Evolutionary conservation across 495 filamentous ascomycete species (phyloP).

Genomic region (Pyrenula aspistea): DNA sequence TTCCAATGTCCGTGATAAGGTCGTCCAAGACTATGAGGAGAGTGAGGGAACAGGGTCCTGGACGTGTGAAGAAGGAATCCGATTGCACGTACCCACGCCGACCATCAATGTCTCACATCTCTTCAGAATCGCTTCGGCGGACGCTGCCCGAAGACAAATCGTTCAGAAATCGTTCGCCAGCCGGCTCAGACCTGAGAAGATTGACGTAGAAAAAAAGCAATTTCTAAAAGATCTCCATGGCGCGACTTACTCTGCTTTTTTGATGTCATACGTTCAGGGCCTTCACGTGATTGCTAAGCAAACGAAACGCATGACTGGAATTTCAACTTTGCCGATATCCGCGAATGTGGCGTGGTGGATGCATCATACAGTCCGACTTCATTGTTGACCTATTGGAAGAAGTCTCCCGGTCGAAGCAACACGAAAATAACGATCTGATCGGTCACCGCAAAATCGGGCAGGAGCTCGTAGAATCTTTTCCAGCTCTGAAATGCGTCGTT

Average conservation of each 20-base stretch:
- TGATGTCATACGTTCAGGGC: constrained; percentile 54
- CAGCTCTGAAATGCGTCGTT: constrained; percentile 44
- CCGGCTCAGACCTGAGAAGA: constrained; percentile 23
- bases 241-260: constrained; percentile 51
- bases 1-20: constrained; percentile 58
- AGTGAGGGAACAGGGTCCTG: constrained; percentile 61
- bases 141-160: constrained; percentile 40
- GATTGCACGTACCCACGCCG: constrained; percentile 50
- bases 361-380: constrained; percentile 60
- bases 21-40: constrained; percentile 58
- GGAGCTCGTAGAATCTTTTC: constrained; percentile 40
- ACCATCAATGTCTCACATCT: constrained; percentile 54
- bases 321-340: constrained; percentile 46
- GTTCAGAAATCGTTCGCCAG: constrained; percentile 23
- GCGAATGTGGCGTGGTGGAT: constrained; percentile 61
- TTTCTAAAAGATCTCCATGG: constrained; percentile 48
- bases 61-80: constrained; percentile 48
- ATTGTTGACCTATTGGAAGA: constrained; percentile 48
- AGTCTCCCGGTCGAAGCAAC: constrained; percentile 19
- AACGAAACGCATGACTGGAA: constrained; percentile 52
- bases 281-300: constrained; percentile 52
- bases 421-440: constrained; percentile 29
- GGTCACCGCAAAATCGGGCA: constrained; percentile 34
- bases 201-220: constrained; percentile 27
- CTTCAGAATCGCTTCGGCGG: constrained; percentile 52